Percentiles rank a stretch among this genome's conserved stretches.
phyloP scores from a whole-genome alignment of 495 filamentous ascomycete genomes.

The Neurospora sp. region DNA sequence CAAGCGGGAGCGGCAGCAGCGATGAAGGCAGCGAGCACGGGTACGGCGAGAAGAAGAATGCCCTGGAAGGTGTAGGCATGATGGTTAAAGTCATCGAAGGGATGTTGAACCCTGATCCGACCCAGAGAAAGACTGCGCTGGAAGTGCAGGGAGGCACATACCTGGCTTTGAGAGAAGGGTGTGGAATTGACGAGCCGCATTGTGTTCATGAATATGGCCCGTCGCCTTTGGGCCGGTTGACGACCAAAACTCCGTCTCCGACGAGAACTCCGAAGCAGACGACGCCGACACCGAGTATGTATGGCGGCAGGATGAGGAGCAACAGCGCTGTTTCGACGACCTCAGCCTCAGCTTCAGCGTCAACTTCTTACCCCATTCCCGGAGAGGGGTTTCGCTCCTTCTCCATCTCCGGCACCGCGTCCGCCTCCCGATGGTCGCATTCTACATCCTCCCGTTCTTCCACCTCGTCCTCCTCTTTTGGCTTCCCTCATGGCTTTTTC shows the following conservation, averaged over 20 bases:
- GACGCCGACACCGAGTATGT: slow-evolving; percentile 11
- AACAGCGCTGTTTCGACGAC: slow-evolving; percentile 2
- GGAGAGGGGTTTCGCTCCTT: too few relatives aligned
- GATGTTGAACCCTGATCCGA: slow-evolving; percentile 37
- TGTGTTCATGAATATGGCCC: slow-evolving; percentile 32
- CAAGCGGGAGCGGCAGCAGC: neutral
- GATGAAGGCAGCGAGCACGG: neutral
- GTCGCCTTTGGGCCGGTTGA: slow-evolving; percentile 22
- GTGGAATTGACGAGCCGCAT: slow-evolving; percentile 33
- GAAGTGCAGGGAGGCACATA: slow-evolving; percentile 36
- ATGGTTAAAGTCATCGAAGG: slow-evolving; percentile 35
- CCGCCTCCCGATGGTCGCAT: neutral
- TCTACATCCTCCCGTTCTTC: neutral
- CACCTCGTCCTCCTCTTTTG: neutral
- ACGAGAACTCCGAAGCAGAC: neutral
- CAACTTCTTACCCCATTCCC: neutral
- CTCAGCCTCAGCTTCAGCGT: neutral
- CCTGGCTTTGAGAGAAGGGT: slow-evolving; percentile 35
- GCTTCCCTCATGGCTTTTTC: neutral
- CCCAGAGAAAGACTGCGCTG: slow-evolving; percentile 33
- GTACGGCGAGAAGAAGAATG: slow-evolving; percentile 31
- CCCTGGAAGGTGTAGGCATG: slow-evolving; percentile 35
- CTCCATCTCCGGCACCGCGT: neutral
- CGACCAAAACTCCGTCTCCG: slow-evolving; percentile 7
- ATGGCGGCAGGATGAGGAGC: slow-evolving; percentile 12